Percentiles rank a stretch among this genome's conserved stretches.
phyloP scores from a whole-genome alignment of 2,329 filamentous ascomycete genomes.

The Pezicula rhizophila region DNA sequence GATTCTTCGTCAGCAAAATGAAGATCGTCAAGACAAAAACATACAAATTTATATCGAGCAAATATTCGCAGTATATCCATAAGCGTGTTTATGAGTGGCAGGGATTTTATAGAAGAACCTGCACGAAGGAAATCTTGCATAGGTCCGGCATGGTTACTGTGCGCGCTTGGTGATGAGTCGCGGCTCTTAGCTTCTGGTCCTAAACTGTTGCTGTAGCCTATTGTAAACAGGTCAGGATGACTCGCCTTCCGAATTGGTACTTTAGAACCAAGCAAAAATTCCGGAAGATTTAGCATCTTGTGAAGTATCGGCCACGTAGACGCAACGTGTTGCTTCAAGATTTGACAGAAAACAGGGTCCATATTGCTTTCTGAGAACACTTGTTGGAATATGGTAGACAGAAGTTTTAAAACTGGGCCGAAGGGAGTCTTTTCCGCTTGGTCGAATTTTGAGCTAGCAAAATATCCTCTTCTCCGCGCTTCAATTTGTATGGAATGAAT shows the following conservation, averaged over 20 bases:
- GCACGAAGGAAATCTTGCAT: conserved; percentile 50
- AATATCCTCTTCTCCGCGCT: conserved; percentile 55
- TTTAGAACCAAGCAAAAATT: conserved; percentile 56
- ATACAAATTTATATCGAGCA: conserved; percentile 78
- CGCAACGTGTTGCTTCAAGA: conserved; percentile 54
- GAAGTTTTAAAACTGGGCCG: conserved; percentile 56
- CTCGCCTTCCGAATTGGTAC: conserved; percentile 4
- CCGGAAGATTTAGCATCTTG: conserved; percentile 54
- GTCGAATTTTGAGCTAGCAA: conserved; percentile 61
- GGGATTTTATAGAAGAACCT: conserved; percentile 54
- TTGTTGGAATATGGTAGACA: conserved; percentile 63
- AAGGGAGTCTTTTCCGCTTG: conserved; percentile 54
- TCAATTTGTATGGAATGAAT: conserved; percentile 58
- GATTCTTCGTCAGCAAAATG: conserved; percentile 89
- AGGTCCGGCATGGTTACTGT: conserved; percentile 10
- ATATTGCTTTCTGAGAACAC: conserved; percentile 62
- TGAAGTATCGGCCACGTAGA: conserved; percentile 61
- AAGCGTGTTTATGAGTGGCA: conserved; percentile 81
- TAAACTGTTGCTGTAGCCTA: conserved; percentile 12
- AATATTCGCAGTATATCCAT: conserved; percentile 80
- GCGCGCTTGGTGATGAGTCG: conserved; percentile 18
- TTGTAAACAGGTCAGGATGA: conserved; percentile 19
- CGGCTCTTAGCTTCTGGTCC: no score
- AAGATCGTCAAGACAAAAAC: conserved; percentile 81
- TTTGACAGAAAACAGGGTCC: conserved; percentile 56